These are phyloP conservation scores for Ceratocystis cubensis DNA, from an alignment of 2,329 filamentous ascomycete genomes.

Conservation along the genomic window DNA sequence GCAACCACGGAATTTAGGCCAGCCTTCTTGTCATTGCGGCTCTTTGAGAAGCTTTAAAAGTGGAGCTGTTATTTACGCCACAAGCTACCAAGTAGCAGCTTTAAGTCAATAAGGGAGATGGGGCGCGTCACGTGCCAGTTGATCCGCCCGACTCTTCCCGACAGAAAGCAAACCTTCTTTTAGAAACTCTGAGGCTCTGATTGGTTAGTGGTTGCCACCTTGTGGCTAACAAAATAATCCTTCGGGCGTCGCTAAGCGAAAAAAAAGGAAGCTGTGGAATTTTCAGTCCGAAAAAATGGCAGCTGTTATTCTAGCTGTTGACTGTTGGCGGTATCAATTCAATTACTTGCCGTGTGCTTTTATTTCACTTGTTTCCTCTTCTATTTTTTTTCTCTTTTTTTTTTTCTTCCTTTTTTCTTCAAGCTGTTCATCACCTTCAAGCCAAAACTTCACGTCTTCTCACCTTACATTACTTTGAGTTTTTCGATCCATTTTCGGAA, in stretches of 20 bases:
- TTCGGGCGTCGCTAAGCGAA: constrained; percentile 15
- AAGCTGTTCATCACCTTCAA: constrained; percentile 18
- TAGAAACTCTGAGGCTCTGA: constrained; percentile 19
- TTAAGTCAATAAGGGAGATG: neutral
- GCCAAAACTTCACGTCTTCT: neutral
- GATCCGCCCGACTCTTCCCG: constrained; percentile 20
- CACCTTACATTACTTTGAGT: neutral
- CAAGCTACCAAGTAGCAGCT: neutral
- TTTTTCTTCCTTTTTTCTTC: constrained; percentile 10
- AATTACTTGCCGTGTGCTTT: neutral
- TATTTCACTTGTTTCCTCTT: neutral
- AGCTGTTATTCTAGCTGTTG: neutral
- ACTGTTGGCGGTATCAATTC: neutral
- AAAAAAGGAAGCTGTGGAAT: neutral
- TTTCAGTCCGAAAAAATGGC: constrained; percentile 6
- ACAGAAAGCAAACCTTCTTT: neutral
- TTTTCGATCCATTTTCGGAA: constrained; percentile 10
- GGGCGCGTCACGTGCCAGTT: constrained; percentile 1
- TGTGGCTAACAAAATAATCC: constrained; percentile 12
- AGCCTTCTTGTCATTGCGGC: constrained; percentile 10
- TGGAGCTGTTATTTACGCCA: constrained; percentile 4
- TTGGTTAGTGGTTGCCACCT: constrained; percentile 10
- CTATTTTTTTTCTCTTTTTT: neutral
- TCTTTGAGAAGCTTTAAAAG: constrained; percentile 14
- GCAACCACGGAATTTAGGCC: constrained; percentile 17